These are phyloP conservation scores for Lithohypha guttulata DNA, from an alignment of 2,329 filamentous ascomycete genomes.

Conservation along the genomic window DNA sequence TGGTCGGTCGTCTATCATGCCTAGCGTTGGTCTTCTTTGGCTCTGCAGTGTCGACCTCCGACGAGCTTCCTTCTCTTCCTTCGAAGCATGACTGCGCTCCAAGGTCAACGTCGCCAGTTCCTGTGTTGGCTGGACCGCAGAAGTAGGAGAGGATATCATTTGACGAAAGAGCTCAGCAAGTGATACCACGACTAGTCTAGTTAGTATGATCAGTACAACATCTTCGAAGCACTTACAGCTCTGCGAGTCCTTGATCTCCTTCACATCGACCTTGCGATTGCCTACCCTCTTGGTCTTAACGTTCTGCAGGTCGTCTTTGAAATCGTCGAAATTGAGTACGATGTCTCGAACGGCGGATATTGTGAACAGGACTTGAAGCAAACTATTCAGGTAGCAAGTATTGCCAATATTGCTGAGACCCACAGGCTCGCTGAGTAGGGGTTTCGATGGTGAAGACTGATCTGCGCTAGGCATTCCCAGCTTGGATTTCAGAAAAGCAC, in stretches of 20 bases:
- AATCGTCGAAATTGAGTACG: constrained; percentile 62
- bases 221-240: constrained; percentile 51
- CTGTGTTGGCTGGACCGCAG: constrained; percentile 59
- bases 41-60: constrained; percentile 32
- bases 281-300: constrained; percentile 62
- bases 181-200: constrained; percentile 56
- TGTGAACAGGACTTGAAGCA: constrained; percentile 91
- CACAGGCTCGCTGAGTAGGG: constrained; percentile 52
- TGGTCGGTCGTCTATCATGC: constrained; percentile 15
- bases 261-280: constrained; percentile 53
- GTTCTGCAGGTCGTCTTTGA: constrained; percentile 52
- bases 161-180: constrained; percentile 59
- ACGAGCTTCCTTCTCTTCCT: constrained; percentile 43
- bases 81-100: too few relatives aligned
- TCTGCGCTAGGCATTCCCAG: constrained; percentile 14
- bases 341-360: constrained; percentile 71
- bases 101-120: constrained; percentile 72
- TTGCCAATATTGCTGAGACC: constrained; percentile 91
- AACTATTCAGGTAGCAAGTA: constrained; percentile 94
- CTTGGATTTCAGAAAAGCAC: constrained; percentile 22
- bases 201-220: constrained; percentile 19
- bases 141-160: constrained; percentile 53
- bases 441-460: constrained; percentile 27
- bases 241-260: constrained; percentile 51
- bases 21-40: constrained; percentile 20